Conservation (phyloP, 345 rosid species). For the Linum tenue region DNA sequence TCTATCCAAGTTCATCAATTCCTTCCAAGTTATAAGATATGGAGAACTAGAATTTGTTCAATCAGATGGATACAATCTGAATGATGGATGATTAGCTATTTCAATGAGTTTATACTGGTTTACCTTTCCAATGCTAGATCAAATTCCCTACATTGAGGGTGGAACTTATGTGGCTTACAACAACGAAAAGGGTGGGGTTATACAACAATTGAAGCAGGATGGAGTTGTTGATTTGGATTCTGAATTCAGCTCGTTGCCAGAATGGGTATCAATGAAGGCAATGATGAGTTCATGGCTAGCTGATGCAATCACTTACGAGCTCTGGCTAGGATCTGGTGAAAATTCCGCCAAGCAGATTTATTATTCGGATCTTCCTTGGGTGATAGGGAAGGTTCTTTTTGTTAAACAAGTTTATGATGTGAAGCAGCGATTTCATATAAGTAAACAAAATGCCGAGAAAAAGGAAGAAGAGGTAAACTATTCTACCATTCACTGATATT, state of each 20-base stretch:
- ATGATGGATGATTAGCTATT: too few species aligned
- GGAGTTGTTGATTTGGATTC: constrained; percentile 66
- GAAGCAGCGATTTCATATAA: constrained; percentile 69
- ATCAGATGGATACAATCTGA: too few species aligned
- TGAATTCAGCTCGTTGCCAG: constrained; percentile 48
- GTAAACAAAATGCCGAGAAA: constrained; percentile 52
- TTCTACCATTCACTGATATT: constrained; percentile 7
- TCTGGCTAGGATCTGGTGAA: constrained; percentile 82
- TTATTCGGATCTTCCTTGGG: constrained; percentile 87
- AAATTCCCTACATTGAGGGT: constrained; percentile 72
- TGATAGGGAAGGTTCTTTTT: constrained; percentile 58
- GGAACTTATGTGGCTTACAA: constrained; percentile 76
- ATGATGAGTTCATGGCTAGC: constrained; percentile 80
- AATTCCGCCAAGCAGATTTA: constrained; percentile 48
- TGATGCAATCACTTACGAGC: constrained; percentile 72
- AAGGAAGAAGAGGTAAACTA: constrained; percentile 57
- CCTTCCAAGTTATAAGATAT: too few species aligned
- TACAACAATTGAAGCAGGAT: constrained; percentile 50
- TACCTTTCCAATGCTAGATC: constrained; percentile 35
- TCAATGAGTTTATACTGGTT: not conserved
- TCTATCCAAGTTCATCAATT: too few species aligned
- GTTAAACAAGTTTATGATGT: constrained; percentile 43
- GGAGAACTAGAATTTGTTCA: too few species aligned
- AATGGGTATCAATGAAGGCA: constrained; percentile 69
- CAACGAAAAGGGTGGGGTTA: constrained; percentile 78